Base-by-base conservation (phyloP, 2,329 filamentous ascomycete genomes). In the Parasarocladium wereldwijsianum region DNA sequence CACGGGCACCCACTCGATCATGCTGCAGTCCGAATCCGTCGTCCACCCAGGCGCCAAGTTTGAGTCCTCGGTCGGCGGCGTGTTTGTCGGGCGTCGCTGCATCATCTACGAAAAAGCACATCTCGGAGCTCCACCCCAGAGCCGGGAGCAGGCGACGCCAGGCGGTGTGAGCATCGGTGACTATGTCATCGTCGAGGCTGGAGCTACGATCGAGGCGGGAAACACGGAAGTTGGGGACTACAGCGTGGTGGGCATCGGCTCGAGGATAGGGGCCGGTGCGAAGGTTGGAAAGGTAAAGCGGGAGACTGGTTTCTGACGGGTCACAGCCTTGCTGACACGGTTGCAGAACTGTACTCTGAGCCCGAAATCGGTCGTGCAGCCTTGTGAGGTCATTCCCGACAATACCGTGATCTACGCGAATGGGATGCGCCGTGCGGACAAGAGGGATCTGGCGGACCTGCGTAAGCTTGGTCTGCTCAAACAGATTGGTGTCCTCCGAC, bases 41-140 rank as follows among this genome's bases (percentile, higher is more conserved):
- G 57, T 98, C n/a, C 87, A 96, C 45, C 86, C 90, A 1, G 81
- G 86, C 28, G 71, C 76, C 11, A 74, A 76, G 37, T 67, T 94
- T 33, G 80, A 85, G 44, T 78, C 87, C 7, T 73, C 74, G 34
- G 65, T 77, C 30, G 84, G 84, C 4, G 76, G 84, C 24, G 74
- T 96, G 40, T 74, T 75, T 17, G 70, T 93, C 35, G 85, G 86
- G 16, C 74, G 82, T 34, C 74, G 78, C 31, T 90, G 81, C 43
- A 79, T 93, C 26, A 64, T 96, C 24, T 73, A 79, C 41, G 90
- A 96, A 55, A 59, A 71, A 34, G 54, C 64, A 7, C 57, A 62
- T 14, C 48, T 81, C 11, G 72, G 72, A 11, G 63, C 60, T 20
- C 41, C 39, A 10, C 50, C 54, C 4, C 34, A 37, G 9, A 43